Conservation (phyloP, 768 basidiomycete genomes). For the Kwoniella dejecticola region DNA sequence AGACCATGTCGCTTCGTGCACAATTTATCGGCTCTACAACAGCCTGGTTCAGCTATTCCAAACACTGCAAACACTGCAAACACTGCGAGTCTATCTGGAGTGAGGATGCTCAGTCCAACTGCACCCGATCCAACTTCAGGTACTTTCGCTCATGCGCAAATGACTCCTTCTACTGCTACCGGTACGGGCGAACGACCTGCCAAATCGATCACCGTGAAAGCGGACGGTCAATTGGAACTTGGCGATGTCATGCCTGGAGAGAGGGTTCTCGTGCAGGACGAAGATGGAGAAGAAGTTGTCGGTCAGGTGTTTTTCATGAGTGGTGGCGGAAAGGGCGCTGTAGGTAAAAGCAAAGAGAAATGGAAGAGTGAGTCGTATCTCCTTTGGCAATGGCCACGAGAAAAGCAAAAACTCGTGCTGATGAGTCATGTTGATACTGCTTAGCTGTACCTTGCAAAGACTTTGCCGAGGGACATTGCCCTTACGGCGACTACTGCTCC, state of each 20-base stretch:
- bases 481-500: conserved; percentile 55
- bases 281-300: conserved; percentile 38
- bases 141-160: conserved; percentile 47
- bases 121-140: conserved; percentile 37
- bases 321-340: conserved; percentile 53
- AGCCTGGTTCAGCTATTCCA: neutral
- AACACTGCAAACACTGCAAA: neutral
- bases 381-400: neutral
- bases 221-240: conserved; percentile 10
- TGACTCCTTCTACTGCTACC: neutral
- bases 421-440: too few relatives aligned
- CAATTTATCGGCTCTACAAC: conserved; percentile 27
- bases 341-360: conserved; percentile 47
- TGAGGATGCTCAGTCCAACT: neutral
- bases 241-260: conserved; percentile 33
- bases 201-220: conserved; percentile 18
- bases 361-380: conserved; percentile 47
- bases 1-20: conserved; percentile 55
- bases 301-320: conserved; percentile 52
- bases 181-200: neutral
- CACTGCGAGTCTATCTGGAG: neutral
- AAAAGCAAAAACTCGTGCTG: neutral
- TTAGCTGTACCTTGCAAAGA: conserved; percentile 53
- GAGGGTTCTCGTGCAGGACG: conserved; percentile 32
- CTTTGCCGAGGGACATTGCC: conserved; percentile 50